Base-by-base conservation (phyloP, 1,139 yeast species). In the Geotrichum fermentans region DNA sequence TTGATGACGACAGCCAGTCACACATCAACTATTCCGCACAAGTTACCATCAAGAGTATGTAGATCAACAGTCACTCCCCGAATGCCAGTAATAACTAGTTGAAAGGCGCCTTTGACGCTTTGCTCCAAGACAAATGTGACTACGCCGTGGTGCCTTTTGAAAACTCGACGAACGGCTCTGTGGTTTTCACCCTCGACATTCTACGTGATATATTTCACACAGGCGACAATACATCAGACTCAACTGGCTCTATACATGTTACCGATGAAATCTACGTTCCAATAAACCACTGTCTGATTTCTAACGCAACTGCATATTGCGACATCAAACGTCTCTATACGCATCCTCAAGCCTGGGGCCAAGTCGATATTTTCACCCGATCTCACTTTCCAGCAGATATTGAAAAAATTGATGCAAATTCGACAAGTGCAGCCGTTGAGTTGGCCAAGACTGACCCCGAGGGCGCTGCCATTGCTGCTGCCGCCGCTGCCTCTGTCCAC, bases 321-420 rank as follows among this genome's bases (percentile, higher is more conserved):
- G 64, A 75, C 16, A 74, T 83, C 47, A 67, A 68, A 14, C 77
- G 74, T 35, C 75, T 92, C 22, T 86, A 86, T 68, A 84, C 96
- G 2, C 98, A 92, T 65, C 97, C 98, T 3, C 98, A 92, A 64
- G 98, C 89, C 0, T 92, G 98, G 98, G 95, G 97, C 3, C 98
- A 92, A 63, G 83, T 87, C 40, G 72, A 77, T 2, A 64, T 71
- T 11, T 83, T 81, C 63, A 62, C 84, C 45, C 61, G 64, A n/a
- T 56, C 64, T 2, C 58, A 72, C 45, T 48, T 61, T 11, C 54
- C 50, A 2, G 38, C 54, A 18, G 59, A 56, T 1, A 55, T 62
- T n/a, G 56, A 56, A 29, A 51, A 52, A 16, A 70, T 83, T 10
- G 96, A 89, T 65, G 74, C 83, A 1, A 73, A 77, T 2, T 86